Conservation (phyloP, 202 grass and related monocot species). For the Schoenoplectus tabernaemontani region DNA sequence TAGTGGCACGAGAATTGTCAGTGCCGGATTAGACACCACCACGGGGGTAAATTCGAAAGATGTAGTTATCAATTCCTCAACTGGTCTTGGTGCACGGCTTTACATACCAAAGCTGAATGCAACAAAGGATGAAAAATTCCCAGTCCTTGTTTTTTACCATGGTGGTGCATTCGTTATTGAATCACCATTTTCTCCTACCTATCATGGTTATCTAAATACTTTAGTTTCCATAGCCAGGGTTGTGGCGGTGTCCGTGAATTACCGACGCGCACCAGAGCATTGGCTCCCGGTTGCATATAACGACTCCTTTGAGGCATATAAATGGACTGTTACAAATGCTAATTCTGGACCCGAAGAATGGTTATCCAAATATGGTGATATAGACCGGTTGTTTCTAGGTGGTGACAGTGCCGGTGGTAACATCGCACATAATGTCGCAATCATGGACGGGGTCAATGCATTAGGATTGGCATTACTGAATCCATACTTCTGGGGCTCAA, state of each 20-base stretch:
- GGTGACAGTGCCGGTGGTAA: conserved; percentile 42
- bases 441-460: background rate
- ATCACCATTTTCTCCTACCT: conserved; percentile 31
- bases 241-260: conserved; percentile 32
- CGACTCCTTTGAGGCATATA: conserved; percentile 19
- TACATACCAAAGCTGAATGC: conserved; percentile 37
- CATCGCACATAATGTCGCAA: conserved; percentile 33
- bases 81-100: conserved; percentile 44
- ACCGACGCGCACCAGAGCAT: conserved; percentile 32
- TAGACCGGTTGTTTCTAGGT: conserved; percentile 26
- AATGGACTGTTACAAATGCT: conserved; percentile 17
- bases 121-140: conserved; percentile 9
- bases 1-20: conserved; percentile 31
- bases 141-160: conserved; percentile 25
- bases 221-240: conserved; percentile 8
- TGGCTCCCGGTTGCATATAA: conserved; percentile 32
- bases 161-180: conserved; percentile 33
- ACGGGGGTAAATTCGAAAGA: conserved; percentile 71
- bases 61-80: conserved; percentile 47
- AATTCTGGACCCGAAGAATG: conserved; percentile 21
- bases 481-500: conserved; percentile 39
- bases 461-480: conserved; percentile 25
- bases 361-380: conserved; percentile 28
- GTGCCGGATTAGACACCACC: conserved; percentile 36
- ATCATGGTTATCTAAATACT: conserved; percentile 30